A percentile compares a stretch with the other conserved stretches of the same genome.
phyloP scores from a whole-genome alignment of 306 rosid species.

The Carpinus fangiana region DNA sequence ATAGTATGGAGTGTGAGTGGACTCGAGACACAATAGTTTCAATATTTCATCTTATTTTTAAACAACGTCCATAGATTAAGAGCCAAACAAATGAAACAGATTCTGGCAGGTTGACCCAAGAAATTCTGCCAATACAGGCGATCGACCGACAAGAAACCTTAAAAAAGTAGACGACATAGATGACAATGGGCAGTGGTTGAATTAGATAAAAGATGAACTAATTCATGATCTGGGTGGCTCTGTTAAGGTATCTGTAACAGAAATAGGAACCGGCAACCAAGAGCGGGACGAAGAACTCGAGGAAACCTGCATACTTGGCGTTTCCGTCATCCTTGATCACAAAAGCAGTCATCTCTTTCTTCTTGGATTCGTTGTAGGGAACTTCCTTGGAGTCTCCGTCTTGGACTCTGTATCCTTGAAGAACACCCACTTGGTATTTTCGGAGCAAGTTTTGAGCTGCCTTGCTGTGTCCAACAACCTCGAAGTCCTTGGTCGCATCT shows the following conservation, averaged over 20 bases:
- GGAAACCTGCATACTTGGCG: slow-evolving; percentile 24
- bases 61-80: no score
- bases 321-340: slow-evolving; percentile 40
- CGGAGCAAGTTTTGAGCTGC: slow-evolving; percentile 43
- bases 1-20: no score
- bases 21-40: no score
- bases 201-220: background rate
- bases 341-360: slow-evolving; percentile 56
- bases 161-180: background rate
- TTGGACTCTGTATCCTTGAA: slow-evolving; percentile 42
- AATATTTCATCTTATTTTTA: no score
- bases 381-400: slow-evolving; percentile 33
- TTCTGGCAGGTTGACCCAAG: background rate
- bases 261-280: slow-evolving; percentile 45
- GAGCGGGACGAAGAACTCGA: slow-evolving; percentile 45
- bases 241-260: slow-evolving; percentile 39
- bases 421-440: slow-evolving; percentile 58
- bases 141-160: background rate
- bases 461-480: slow-evolving; percentile 53
- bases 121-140: background rate
- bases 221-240: slow-evolving; percentile 5
- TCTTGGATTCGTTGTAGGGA: slow-evolving; percentile 30
- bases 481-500: slow-evolving; percentile 59
- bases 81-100: no score
- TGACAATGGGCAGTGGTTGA: background rate